phyloP scores from a whole-genome alignment of 257 asterid species.

The Jacaranda copaia region DNA sequence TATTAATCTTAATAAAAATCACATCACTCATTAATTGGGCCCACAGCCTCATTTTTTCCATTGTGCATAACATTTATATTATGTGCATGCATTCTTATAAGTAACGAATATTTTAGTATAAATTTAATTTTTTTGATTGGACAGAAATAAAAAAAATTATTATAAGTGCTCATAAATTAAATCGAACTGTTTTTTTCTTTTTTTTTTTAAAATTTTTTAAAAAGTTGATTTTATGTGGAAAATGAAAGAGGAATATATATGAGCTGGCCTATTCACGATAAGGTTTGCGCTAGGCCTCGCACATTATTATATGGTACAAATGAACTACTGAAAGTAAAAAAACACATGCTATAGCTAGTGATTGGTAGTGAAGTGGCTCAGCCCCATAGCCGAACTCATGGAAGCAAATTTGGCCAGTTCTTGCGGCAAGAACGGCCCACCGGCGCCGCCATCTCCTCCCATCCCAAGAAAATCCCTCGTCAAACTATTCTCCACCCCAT shows the following conservation, averaged over 20 bases:
- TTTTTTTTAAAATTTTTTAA: background rate
- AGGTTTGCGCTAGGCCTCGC: constrained; percentile 33
- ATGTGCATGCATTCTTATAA: background rate
- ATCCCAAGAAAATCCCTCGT: constrained; percentile 94
- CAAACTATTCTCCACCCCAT: constrained; percentile 54
- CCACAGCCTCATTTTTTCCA: background rate
- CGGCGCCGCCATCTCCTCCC: constrained; percentile 60
- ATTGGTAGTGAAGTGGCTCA: constrained; percentile 65
- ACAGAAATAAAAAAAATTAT: no score
- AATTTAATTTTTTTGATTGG: background rate
- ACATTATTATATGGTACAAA: constrained; percentile 47
- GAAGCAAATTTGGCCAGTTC: constrained; percentile 81
- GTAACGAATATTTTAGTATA: background rate
- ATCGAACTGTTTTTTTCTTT: background rate
- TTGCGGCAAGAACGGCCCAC: constrained; percentile 64
- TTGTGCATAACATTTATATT: background rate
- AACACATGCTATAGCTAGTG: constrained; percentile 42
- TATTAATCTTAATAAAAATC: no score
- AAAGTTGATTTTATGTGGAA: constrained; percentile 28
- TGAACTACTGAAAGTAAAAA: background rate
- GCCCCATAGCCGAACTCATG: constrained; percentile 80
- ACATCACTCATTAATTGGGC: no score
- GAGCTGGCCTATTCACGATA: constrained; percentile 42
- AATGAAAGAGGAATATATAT: constrained; percentile 10
- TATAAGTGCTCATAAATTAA: background rate